Evolutionary conservation across 2,329 filamentous ascomycete genomes (phyloP), one percentile per base, ranked within the genome.

Genomic region (Fusarium incarnatum): DNA sequence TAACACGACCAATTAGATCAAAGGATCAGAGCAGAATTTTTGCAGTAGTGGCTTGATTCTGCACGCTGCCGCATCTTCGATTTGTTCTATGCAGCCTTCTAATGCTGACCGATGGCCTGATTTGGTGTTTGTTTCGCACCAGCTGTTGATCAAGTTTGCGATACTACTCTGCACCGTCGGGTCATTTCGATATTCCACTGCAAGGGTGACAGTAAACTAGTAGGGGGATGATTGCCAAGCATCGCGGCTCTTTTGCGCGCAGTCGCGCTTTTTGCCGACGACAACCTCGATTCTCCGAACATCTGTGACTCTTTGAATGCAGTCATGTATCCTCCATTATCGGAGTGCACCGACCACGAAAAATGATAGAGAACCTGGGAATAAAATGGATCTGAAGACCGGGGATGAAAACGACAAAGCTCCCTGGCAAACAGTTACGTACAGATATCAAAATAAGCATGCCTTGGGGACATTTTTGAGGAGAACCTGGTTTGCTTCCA

Each of bases 361-460:
- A 27, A 23, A n/a, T 16, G 32, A 27, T 52, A 27, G 34, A 54
- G 54, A 55, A 41, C 25, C n/a, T 50, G 45, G 37, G 45, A 37
- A 56, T 61, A 23, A 53, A 53, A 34, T 44, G 57, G 16, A 59
- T 44, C 53, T 47, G 47, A 30, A 20, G 15, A 37, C 47, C 48
- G 59, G 60, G 30, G 60, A 45, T 37, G 18, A 13, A 42, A 37
- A 34, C 15, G n/a, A 48, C 32, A 37, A 15, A 28, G 28, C 23
- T 57, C 48, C 61, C 28, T 37, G 22, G 48, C 23, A 25, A 25
- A 44, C 41, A 27, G 63, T 67, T 66, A 66, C 63, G 63, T 66
- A 62, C 40, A 34, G 25, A 46, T 62, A 58, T 53, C 34, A 23
- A 68, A 70, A 70, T 68, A 70, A 70, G 67, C 67, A 70, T 70